These are phyloP conservation scores for Zymoseptoria crescenta DNA, from an alignment of 2,329 filamentous ascomycete genomes.

Conservation along the genomic window DNA sequence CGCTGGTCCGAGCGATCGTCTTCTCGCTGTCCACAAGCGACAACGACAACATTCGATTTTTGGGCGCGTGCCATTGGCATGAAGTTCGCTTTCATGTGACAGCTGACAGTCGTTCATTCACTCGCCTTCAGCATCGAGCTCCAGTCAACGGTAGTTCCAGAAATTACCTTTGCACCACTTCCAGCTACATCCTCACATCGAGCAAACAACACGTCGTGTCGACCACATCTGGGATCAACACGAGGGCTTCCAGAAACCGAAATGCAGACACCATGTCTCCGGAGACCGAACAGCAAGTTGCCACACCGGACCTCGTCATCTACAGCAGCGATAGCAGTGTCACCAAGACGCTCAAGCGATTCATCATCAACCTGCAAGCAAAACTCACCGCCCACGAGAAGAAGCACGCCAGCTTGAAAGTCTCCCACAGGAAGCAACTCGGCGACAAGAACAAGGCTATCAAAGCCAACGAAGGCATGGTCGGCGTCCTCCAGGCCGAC, in stretches of 20 bases:
- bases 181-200: not conserved
- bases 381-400: not conserved
- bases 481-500: not conserved
- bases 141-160: not conserved
- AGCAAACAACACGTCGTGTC: not conserved
- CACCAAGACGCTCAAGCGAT: not conserved
- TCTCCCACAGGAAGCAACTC: not conserved
- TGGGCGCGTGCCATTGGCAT: not conserved
- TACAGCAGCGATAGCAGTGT: not conserved
- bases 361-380: not conserved
- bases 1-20: too few species aligned
- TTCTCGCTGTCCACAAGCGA: too few species aligned
- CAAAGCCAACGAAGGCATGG: not conserved
- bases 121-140: not conserved
- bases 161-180: not conserved
- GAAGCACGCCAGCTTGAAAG: not conserved
- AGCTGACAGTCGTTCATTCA: not conserved
- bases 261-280: not conserved
- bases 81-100: not conserved
- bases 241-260: not conserved
- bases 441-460: not conserved
- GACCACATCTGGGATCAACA: not conserved
- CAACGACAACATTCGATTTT: not conserved
- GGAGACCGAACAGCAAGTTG: not conserved
- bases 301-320: not conserved